phyloP scores from a whole-genome alignment of 345 rosid genomes.

The Eucalyptus albens region DNA sequence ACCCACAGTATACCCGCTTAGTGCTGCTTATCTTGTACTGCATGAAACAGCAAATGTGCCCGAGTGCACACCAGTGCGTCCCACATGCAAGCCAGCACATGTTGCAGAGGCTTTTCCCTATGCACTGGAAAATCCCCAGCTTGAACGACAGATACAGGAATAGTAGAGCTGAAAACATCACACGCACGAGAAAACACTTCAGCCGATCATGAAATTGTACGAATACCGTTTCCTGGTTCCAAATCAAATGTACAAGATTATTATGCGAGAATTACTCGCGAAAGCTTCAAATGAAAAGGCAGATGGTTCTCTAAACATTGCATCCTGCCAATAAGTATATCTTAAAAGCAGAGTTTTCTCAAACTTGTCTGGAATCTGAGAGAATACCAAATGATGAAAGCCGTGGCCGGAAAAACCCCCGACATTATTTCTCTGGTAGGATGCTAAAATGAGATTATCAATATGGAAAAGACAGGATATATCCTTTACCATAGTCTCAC shows the following conservation, averaged over 20 bases:
- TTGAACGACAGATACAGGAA: conserved; percentile 56
- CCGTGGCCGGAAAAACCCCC: neutral
- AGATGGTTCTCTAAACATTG: neutral
- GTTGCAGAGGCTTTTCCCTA: conserved; percentile 51
- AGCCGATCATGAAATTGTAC: neutral
- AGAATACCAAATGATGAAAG: neutral
- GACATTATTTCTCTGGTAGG: neutral
- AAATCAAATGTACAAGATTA: neutral
- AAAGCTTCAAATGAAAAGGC: neutral
- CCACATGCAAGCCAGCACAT: conserved; percentile 54
- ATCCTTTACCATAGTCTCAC: neutral
- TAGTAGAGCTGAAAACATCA: conserved; percentile 29
- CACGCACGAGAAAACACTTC: neutral
- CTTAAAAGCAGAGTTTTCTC: neutral
- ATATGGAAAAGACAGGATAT: too few relatives aligned
- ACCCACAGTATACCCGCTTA: conserved; percentile 8
- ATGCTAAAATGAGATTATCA: neutral
- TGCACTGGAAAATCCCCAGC: conserved; percentile 66
- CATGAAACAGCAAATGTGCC: conserved; percentile 28
- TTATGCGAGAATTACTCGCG: neutral
- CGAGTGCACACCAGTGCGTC: conserved; percentile 33
- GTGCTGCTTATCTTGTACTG: conserved; percentile 33
- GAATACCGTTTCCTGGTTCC: neutral
- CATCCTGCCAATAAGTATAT: neutral
- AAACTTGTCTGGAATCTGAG: neutral